Conservation (phyloP, 768 basidiomycete species). For the Astraeus odoratus region DNA sequence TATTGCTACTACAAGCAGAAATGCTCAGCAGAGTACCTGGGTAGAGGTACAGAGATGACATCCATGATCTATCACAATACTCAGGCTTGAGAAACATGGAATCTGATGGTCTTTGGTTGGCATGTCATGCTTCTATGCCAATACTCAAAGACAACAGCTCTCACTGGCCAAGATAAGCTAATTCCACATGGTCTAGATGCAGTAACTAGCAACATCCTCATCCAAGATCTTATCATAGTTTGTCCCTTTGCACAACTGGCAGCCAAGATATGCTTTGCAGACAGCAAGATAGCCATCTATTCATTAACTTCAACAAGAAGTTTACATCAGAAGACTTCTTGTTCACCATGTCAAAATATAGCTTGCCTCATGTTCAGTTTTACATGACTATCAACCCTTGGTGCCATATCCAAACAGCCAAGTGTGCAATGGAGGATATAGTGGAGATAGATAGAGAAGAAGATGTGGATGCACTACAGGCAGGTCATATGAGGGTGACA, state of each 20-base stretch:
- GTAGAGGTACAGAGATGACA: not conserved
- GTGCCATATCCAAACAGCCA: conserved; percentile 21
- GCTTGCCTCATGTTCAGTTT: not conserved
- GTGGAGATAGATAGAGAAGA: conserved; percentile 7
- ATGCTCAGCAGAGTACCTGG: not conserved
- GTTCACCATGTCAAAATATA: not conserved
- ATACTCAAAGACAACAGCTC: not conserved
- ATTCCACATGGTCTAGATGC: conserved; percentile 23
- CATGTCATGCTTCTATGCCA: not conserved
- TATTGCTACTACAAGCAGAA: not conserved
- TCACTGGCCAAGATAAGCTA: conserved; percentile 11
- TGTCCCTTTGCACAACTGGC: conserved; percentile 11
- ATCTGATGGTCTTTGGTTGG: not conserved
- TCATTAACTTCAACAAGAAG: not conserved
- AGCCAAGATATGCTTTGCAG: not conserved
- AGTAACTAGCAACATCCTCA: conserved; percentile 16
- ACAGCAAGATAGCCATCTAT: not conserved
- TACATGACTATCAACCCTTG: conserved; percentile 4
- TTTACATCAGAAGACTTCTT: not conserved
- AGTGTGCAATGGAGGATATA: conserved; percentile 8
- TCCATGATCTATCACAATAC: not conserved
- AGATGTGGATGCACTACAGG: conserved; percentile 18
- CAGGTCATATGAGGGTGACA: conserved; percentile 15
- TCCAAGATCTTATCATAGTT: conserved; percentile 21
- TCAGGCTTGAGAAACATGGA: not conserved